phyloP scores from a whole-genome alignment of 139 green algal genomes.

The Coelastrella sp. region DNA sequence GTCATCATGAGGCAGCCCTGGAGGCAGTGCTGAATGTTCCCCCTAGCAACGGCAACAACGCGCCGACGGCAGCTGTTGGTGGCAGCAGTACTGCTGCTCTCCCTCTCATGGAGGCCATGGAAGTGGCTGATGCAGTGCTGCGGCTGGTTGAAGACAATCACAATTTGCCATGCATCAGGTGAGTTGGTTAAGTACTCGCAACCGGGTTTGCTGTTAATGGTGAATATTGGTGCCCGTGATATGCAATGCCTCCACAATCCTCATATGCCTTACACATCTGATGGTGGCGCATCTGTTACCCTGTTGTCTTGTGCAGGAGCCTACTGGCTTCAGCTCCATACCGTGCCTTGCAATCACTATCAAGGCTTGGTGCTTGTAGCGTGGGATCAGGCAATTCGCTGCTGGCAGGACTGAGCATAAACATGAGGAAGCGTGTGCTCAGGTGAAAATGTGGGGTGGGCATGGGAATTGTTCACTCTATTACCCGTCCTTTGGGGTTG shows the following conservation, averaged over 20 bases:
- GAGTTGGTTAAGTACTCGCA: background rate
- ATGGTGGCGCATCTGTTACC: background rate
- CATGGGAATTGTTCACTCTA: background rate
- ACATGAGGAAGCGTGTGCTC: background rate
- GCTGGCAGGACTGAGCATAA: conserved; percentile 14
- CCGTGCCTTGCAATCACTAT: background rate
- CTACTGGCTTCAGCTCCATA: background rate
- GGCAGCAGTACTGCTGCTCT: background rate
- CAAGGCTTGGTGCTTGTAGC: background rate
- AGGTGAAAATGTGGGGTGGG: background rate
- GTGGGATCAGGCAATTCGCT: background rate
- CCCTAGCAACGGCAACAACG: background rate
- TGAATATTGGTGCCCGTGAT: background rate
- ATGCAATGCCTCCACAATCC: background rate
- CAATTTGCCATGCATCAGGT: background rate
- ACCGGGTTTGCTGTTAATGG: background rate
- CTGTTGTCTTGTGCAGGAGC: background rate
- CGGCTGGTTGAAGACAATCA: conserved; percentile 6
- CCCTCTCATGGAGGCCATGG: background rate
- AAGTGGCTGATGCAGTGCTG: conserved; percentile 35
- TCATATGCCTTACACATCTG: background rate
- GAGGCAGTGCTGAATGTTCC: background rate
- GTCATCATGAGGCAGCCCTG: conserved; percentile 1
- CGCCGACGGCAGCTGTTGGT: background rate
- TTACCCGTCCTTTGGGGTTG: background rate